These are phyloP conservation scores for Cladosporium sp. DNA, from an alignment of 2,329 filamentous ascomycete genomes.

Conservation along the genomic window DNA sequence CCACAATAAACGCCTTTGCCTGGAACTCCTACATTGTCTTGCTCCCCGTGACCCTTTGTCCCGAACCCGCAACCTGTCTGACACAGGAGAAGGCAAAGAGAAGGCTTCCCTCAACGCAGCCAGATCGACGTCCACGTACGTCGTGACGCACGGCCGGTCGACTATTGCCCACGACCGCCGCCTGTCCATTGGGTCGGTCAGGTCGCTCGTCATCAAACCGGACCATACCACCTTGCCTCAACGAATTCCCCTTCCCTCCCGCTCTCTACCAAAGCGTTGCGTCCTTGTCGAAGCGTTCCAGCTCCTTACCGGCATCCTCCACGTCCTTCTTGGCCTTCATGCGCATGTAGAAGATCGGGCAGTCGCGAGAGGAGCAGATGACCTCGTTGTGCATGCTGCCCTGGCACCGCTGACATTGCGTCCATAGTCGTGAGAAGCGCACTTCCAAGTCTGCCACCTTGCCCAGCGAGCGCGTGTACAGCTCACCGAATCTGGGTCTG, in stretches of 20 bases:
- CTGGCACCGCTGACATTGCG: slow-evolving; percentile 95
- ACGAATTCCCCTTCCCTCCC: neutral
- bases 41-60: slow-evolving; percentile 2
- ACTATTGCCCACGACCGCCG: neutral
- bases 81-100: slow-evolving; percentile 9
- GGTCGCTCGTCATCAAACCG: neutral
- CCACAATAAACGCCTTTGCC: neutral
- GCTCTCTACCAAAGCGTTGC: slow-evolving; percentile 59
- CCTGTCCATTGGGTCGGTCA: neutral
- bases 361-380: slow-evolving; percentile 93
- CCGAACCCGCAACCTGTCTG: neutral
- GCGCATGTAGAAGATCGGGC: slow-evolving; percentile 99
- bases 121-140: slow-evolving; percentile 6
- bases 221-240: neutral
- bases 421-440: slow-evolving; percentile 89
- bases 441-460: slow-evolving; percentile 91
- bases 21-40: slow-evolving; percentile 9
- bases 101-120: slow-evolving; percentile 1
- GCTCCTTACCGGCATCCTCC: slow-evolving; percentile 86
- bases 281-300: slow-evolving; percentile 84
- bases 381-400: slow-evolving; percentile 98
- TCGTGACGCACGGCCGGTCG: neutral
- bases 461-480: slow-evolving; percentile 86
- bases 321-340: slow-evolving; percentile 99
- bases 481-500: slow-evolving; percentile 75